Evolutionary conservation across 805 yeast genomes (phyloP).

Genomic region (Wickerhamomyces alni): DNA sequence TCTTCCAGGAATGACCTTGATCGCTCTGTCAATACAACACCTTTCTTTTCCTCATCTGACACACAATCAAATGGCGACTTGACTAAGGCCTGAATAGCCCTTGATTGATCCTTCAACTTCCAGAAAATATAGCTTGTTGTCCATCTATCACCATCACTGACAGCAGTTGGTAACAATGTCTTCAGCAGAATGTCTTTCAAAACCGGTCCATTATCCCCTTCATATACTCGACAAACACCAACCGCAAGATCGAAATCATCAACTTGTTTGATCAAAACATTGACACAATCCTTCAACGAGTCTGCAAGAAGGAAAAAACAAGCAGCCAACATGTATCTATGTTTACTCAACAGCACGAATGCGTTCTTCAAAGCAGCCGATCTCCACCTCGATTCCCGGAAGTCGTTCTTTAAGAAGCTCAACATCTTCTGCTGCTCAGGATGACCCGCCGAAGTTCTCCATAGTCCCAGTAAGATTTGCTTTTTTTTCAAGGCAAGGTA

Average conservation of each 20-base stretch:
- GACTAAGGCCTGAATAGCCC: constrained; percentile 60
- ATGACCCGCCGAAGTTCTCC: constrained; percentile 74
- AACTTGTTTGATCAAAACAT: constrained; percentile 62
- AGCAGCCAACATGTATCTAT: constrained; percentile 82
- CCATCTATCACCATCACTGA: constrained; percentile 72
- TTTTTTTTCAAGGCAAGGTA: constrained; percentile 77
- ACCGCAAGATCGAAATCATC: constrained; percentile 70
- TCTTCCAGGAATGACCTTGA: constrained; percentile 50
- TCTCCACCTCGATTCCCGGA: constrained; percentile 69
- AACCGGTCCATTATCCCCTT: constrained; percentile 53
- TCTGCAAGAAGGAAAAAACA: constrained; percentile 79
- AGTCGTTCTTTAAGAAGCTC: constrained; percentile 72
- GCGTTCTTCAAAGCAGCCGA: constrained; percentile 92
- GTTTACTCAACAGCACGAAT: constrained; percentile 82
- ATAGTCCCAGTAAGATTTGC: constrained; percentile 67
- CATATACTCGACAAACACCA: constrained; percentile 74
- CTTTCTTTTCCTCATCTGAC: constrained; percentile 24
- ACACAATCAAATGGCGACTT: constrained; percentile 42
- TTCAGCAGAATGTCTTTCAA: constrained; percentile 42
- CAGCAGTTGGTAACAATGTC: constrained; percentile 49
- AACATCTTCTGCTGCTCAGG: constrained; percentile 80
- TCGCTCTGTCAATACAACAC: constrained; percentile 15
- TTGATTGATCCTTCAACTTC: constrained; percentile 44
- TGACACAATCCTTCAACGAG: constrained; percentile 69
- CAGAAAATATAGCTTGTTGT: constrained; percentile 73